These are phyloP conservation scores for Colletotrichum navitas DNA, from an alignment of 2,329 filamentous ascomycete species.

Conservation along the genomic window DNA sequence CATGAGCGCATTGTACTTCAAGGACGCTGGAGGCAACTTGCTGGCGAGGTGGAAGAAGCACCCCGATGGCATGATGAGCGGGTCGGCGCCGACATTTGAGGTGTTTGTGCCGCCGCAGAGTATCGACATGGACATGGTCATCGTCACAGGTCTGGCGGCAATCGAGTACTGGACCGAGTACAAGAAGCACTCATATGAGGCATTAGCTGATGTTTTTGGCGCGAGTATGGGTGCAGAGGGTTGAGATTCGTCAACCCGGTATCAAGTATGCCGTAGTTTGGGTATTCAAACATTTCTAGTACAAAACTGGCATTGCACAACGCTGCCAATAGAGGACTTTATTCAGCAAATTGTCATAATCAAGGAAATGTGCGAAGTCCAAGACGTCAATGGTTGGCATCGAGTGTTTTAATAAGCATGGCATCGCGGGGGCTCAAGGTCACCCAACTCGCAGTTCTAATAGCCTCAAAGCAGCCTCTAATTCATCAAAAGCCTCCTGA, in stretches of 20 bases:
- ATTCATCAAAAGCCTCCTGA: no score
- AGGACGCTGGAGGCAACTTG: conserved; percentile 17
- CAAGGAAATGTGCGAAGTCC: not conserved
- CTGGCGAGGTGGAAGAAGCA: conserved; percentile 23
- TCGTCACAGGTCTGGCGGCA: conserved; percentile 29
- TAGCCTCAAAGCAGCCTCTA: not conserved
- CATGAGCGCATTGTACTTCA: conserved; percentile 15
- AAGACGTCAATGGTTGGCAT: not conserved
- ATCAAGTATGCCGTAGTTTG: not conserved
- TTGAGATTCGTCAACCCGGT: not conserved
- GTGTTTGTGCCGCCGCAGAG: conserved; percentile 33
- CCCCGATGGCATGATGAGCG: conserved; percentile 20
- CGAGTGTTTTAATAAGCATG: not conserved
- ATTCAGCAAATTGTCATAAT: not conserved
- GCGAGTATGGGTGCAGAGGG: not conserved
- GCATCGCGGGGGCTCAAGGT: no score
- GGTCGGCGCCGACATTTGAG: conserved; percentile 30
- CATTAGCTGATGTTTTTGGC: not conserved
- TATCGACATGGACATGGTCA: conserved; percentile 37
- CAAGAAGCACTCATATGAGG: conserved; percentile 2
- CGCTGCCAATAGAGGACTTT: not conserved
- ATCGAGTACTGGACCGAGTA: conserved; percentile 30
- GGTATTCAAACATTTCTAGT: not conserved
- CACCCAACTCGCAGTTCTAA: not conserved
- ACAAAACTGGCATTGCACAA: not conserved